A percentile compares a stretch with the other conserved stretches of the same genome.
Evolutionary conservation across 1,284 basidiomycete species (phyloP).

Genomic region (Moesziomyces sp.): DNA sequence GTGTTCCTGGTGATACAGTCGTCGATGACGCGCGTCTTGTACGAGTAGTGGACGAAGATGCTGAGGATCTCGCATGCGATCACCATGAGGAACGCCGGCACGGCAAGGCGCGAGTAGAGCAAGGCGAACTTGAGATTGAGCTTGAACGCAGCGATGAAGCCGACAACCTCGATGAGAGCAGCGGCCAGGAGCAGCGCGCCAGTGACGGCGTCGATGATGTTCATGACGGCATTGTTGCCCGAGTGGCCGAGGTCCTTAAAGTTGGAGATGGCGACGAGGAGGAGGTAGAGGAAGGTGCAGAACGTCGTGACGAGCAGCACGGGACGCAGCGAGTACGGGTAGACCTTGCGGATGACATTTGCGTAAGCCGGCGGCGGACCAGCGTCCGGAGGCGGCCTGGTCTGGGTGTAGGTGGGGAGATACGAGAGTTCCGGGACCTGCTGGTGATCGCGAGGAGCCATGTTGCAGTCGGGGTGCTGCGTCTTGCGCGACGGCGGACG

Average conservation of each 20-base stretch:
- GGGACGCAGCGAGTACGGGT: constrained; percentile 55
- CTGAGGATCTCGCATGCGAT: constrained; percentile 50
- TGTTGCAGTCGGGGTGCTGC: constrained; percentile 7
- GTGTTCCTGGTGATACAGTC: constrained; percentile 51
- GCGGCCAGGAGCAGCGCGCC: constrained; percentile 45
- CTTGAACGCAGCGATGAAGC: constrained; percentile 47
- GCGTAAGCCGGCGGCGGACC: constrained; percentile 53
- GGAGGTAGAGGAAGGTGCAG: constrained; percentile 54
- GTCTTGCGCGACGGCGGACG: not conserved
- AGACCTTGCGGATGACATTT: constrained; percentile 46
- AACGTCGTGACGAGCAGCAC: constrained; percentile 57
- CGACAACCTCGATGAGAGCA: constrained; percentile 49
- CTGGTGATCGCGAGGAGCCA: constrained; percentile 26
- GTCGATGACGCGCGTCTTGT: constrained; percentile 49
- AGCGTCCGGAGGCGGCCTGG: constrained; percentile 40
- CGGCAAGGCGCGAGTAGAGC: constrained; percentile 33
- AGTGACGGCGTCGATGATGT: constrained; percentile 44
- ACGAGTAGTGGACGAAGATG: constrained; percentile 48
- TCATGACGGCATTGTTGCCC: constrained; percentile 46
- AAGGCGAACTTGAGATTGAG: constrained; percentile 35
- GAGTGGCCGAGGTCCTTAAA: constrained; percentile 34
- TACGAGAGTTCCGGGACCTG: constrained; percentile 37
- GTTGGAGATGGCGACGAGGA: constrained; percentile 42
- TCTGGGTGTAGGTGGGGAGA: constrained; percentile 42
- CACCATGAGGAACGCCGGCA: constrained; percentile 42